A percentile compares a stretch with the other conserved stretches of the same genome.
Conservation (phyloP, 2,329 filamentous ascomycete species). For the Seiridium cupressi region DNA sequence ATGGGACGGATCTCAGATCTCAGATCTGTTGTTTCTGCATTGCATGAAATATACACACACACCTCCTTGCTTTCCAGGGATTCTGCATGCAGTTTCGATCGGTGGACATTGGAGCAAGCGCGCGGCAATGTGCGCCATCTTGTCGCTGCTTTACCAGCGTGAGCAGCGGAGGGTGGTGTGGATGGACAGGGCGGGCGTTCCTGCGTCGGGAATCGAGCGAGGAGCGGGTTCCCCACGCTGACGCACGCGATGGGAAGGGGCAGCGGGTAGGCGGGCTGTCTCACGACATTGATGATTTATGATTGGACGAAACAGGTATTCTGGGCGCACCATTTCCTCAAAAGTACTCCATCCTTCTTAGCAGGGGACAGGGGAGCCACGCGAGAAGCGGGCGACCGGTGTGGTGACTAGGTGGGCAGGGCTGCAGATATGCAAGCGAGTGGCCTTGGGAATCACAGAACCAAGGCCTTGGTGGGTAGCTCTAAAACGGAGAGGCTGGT, state of each 20-base stretch:
- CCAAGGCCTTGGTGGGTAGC: constrained; percentile 8
- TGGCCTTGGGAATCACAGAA: constrained; percentile 12
- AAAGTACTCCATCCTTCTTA: constrained; percentile 43
- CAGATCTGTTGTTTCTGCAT: constrained; percentile 14
- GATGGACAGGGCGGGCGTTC: constrained; percentile 26
- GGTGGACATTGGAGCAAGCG: constrained; percentile 25
- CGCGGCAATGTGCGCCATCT: constrained; percentile 28
- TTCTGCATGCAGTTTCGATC: constrained; percentile 25
- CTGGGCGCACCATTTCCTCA: constrained; percentile 29
- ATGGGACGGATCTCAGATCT: constrained; percentile 21
- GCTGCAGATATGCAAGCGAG: constrained; percentile 21
- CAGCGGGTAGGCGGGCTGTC: constrained; percentile 28
- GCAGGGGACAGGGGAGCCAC: constrained; percentile 17
- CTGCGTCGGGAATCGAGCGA: constrained; percentile 21
- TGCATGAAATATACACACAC: constrained; percentile 25
- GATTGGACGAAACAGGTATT: constrained; percentile 46
- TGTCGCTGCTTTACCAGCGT: constrained; percentile 36
- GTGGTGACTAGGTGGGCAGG: constrained; percentile 16
- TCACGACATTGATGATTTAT: constrained; percentile 49
- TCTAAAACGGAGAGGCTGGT: background rate
- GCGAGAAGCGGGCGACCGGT: constrained; percentile 25
- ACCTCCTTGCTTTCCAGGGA: constrained; percentile 20
- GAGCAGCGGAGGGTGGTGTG: constrained; percentile 3
- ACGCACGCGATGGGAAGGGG: constrained; percentile 18
- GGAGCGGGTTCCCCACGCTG: constrained; percentile 19